A percentile compares a stretch with the other conserved stretches of the same genome.
These are phyloP conservation scores for Fusarium pilosicola DNA, from an alignment of 2,329 filamentous ascomycete species.

Conservation along the genomic window DNA sequence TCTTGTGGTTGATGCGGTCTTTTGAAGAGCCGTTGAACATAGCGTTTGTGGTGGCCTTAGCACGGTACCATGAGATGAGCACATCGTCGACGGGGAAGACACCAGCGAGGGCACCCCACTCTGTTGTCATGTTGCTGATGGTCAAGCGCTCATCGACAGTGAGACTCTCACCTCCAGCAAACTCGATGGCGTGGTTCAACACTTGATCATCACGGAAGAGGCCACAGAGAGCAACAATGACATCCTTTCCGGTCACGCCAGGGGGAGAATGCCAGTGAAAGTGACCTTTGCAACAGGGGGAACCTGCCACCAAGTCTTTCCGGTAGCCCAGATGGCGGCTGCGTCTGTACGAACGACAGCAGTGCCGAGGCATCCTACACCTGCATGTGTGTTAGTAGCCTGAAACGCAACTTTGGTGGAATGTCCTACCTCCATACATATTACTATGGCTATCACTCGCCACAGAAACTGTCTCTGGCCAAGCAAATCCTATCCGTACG, in stretches of 20 bases:
- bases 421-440: conserved; percentile 73
- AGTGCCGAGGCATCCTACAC: conserved; percentile 46
- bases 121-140: conserved; percentile 83
- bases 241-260: conserved; percentile 92
- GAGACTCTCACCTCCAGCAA: conserved; percentile 81
- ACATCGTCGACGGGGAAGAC: conserved; percentile 80
- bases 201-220: conserved; percentile 90
- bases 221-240: conserved; percentile 88
- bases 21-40: conserved; percentile 64
- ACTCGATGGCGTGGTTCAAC: conserved; percentile 90
- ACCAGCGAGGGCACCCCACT: conserved; percentile 74
- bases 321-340: conserved; percentile 85
- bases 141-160: conserved; percentile 78
- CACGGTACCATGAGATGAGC: conserved; percentile 77
- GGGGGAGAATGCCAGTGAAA: conserved; percentile 78
- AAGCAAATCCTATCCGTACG: conserved; percentile 65
- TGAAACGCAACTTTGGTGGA: background rate
- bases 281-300: conserved; percentile 85
- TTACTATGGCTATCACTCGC: conserved; percentile 46
- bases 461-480: conserved; percentile 86
- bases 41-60: conserved; percentile 77
- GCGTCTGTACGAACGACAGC: conserved; percentile 89
- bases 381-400: background rate
- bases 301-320: conserved; percentile 87
- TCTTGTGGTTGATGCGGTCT: conserved; percentile 75